Percentiles rank a stretch among this genome's conserved stretches.
phyloP scores from a whole-genome alignment of 177 flowering plant species.

The Vitis hybrid region DNA sequence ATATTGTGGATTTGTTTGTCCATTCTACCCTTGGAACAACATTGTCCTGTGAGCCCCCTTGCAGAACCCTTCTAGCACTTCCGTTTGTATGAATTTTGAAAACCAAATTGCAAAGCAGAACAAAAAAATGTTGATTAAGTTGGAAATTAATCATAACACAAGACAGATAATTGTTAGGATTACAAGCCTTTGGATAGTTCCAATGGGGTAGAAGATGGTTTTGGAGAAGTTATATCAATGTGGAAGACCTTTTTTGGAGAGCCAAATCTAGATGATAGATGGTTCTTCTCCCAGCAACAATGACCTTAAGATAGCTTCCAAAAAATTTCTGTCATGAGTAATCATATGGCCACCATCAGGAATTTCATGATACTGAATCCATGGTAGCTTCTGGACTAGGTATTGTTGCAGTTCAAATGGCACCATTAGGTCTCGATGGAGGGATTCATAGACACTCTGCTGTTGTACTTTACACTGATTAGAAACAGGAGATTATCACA shows the following conservation, averaged over 20 bases:
- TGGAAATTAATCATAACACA: neutral
- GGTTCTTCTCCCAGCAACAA: constrained; percentile 17
- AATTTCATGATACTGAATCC: constrained; percentile 22
- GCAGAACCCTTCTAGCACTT: neutral
- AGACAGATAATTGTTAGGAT: neutral
- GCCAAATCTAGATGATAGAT: too few species aligned
- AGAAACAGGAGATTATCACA: too few species aligned
- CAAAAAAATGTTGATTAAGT: neutral
- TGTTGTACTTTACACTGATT: too few species aligned
- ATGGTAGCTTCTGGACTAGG: constrained; percentile 18
- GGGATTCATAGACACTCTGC: too few species aligned
- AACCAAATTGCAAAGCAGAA: neutral
- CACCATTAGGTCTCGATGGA: too few species aligned
- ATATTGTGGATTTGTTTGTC: neutral
- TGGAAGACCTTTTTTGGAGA: too few species aligned
- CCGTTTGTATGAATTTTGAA: neutral
- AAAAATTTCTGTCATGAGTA: constrained; percentile 8
- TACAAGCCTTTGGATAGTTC: neutral
- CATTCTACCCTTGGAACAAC: neutral
- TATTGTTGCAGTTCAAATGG: constrained; percentile 23
- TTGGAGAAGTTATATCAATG: neutral
- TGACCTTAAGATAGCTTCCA: constrained; percentile 15
- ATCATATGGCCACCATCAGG: constrained; percentile 19
- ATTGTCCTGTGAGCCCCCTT: too few species aligned
- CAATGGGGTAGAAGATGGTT: neutral